Evolutionary conservation across 306 rosid genomes (phyloP).

Genomic region (Begonia masoniana): DNA sequence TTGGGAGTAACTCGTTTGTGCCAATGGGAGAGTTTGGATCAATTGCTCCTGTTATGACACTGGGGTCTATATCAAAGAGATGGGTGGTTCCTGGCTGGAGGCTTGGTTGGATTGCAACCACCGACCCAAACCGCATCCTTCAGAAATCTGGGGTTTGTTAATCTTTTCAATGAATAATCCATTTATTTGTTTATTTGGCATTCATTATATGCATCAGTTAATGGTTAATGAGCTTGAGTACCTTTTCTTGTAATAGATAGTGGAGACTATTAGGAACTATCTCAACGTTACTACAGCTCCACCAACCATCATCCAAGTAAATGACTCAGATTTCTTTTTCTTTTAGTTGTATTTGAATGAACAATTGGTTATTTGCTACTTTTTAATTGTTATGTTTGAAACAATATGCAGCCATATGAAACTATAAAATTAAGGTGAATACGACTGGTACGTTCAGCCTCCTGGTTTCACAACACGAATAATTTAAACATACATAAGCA

Average conservation of each 20-base stretch:
- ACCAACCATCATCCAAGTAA: constrained; percentile 29
- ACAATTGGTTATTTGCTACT: no score
- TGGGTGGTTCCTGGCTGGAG: constrained; percentile 40
- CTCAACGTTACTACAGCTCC: constrained; percentile 9
- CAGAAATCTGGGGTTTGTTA: constrained; percentile 19
- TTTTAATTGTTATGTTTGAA: no score
- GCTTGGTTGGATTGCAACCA: constrained; percentile 28
- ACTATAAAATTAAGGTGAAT: no score
- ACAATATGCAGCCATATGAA: no score
- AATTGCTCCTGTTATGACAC: constrained; percentile 27
- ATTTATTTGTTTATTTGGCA: no score
- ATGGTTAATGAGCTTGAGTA: not conserved
- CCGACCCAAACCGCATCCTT: constrained; percentile 23
- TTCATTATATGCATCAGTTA: no score
- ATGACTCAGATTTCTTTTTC: not conserved
- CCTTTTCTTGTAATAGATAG: constrained; percentile 7
- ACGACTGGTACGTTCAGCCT: no score
- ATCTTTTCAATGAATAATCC: not conserved
- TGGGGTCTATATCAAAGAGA: constrained; percentile 37
- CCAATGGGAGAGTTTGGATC: constrained; percentile 34
- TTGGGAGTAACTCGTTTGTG: constrained; percentile 31
- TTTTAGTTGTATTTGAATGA: no score
- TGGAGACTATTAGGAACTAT: constrained; percentile 4
- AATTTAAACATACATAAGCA: no score
- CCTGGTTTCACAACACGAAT: no score